phyloP scores from a whole-genome alignment of 2,329 filamentous ascomycete genomes.

The Apiospora arundinis region DNA sequence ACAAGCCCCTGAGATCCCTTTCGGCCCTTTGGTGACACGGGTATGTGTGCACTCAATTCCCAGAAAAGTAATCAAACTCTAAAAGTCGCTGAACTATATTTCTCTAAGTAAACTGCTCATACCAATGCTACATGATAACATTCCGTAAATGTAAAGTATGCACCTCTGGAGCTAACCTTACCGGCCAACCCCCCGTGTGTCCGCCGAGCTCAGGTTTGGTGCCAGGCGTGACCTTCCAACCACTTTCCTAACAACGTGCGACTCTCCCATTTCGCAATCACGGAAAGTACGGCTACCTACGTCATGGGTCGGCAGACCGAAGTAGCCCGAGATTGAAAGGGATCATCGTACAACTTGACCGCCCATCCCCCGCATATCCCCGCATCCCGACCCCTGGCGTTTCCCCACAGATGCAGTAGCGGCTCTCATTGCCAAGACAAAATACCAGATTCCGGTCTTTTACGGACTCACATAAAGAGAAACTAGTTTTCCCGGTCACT shows the following conservation, averaged over 20 bases:
- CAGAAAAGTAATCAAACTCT: background rate
- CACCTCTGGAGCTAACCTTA: background rate
- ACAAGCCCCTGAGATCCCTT: too few species aligned
- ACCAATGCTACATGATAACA: too few species aligned
- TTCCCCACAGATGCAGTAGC: background rate
- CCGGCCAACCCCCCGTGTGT: background rate
- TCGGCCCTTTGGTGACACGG: too few species aligned
- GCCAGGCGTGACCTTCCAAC: background rate
- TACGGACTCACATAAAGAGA: background rate
- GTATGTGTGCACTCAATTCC: too few species aligned
- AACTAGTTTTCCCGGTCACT: background rate
- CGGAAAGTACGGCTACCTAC: background rate
- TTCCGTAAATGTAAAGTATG: background rate
- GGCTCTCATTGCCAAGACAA: background rate
- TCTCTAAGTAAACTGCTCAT: background rate
- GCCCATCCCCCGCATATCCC: background rate
- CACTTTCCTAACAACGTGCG: background rate
- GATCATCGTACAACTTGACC: background rate
- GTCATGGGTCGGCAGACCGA: background rate
- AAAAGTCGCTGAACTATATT: background rate
- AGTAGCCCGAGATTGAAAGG: background rate
- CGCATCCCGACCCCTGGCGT: slow-evolving; percentile 5
- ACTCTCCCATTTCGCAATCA: background rate
- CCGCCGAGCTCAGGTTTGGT: background rate
- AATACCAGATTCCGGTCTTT: background rate